Base-by-base conservation (phyloP, 768 basidiomycete species). In the Scleroderma bovista region DNA sequence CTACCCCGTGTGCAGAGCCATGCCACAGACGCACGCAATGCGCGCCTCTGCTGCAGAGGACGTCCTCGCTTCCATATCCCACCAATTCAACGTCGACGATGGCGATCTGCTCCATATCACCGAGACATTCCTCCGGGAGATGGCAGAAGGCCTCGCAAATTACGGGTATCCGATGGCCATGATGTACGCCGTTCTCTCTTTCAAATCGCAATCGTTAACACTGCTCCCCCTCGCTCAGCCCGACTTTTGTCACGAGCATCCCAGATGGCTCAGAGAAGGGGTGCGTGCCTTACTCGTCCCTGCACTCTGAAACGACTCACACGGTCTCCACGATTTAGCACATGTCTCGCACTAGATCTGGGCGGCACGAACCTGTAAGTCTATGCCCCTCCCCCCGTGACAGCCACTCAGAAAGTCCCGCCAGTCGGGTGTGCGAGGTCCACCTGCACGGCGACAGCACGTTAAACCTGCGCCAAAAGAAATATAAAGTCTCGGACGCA, bases 311-410 rank as follows among this genome's bases (percentile, higher is more conserved):
- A 44, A 19, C 50, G 31, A 37, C 29, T 61, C 43, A 60, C 37
- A 31, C 47, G 12, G 22, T 41, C 6, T 42, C 23, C 19, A 23
- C 26, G 40, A 45, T 44, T n/a, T 59, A 96, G 93, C 40, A 95
- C 93, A 6, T 99, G 96, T 70, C 81, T 98, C 47, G 94, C 96
- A 4, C 77, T 98, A 17, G 95, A 99, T 73, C 80, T 99, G 17
- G 96, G 96, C 36, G 96, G 96, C 49, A 99, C 96, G 20, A 99
- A 99, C 65, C 78, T 99, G 88, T 96, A 69, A 65, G 88, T 74
- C 41, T 10, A 17, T 10, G n/a, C 32, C 1, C 7, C 5, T 38
- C 17, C 15, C 32, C 10, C 36, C 24, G 45, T 36, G 46, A 15
- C 16, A 31, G 12, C 8, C 16, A 16, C 43, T 48, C 26, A 51